Evolutionary conservation across 495 filamentous ascomycete genomes (phyloP).

Genomic region (Neohortaea acidophila): DNA sequence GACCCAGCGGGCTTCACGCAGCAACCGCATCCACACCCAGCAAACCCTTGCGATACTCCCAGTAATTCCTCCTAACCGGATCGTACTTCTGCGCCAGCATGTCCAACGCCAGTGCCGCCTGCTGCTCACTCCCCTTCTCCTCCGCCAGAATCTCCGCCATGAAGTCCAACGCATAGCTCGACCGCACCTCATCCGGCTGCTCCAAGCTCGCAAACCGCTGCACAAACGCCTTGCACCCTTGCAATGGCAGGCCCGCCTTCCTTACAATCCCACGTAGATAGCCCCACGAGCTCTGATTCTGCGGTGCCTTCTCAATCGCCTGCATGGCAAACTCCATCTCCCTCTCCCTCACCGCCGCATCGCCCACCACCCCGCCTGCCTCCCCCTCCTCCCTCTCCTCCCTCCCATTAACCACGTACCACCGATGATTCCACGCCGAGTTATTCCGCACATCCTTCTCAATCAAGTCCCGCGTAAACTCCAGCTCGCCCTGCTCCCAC

Average conservation of each 20-base stretch:
- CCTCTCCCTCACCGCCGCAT: constrained; percentile 48
- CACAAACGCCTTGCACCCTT: constrained; percentile 45
- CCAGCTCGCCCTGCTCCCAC: constrained; percentile 52
- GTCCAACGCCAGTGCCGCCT: constrained; percentile 48
- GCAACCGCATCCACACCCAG: constrained; percentile 22
- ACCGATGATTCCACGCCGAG: constrained; percentile 92
- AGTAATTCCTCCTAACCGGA: constrained; percentile 79
- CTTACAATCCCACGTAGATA: constrained; percentile 66
- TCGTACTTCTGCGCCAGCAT: constrained; percentile 76
- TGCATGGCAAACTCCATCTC: constrained; percentile 59
- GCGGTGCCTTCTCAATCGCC: constrained; percentile 63
- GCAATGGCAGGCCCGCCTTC: constrained; percentile 43
- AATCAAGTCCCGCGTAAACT: constrained; percentile 53
- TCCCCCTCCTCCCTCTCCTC: constrained; percentile 32
- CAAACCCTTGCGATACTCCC: constrained; percentile 56
- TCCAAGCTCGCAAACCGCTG: constrained; percentile 45
- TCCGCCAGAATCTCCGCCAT: constrained; percentile 67
- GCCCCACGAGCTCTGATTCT: constrained; percentile 88
- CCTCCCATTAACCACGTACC: constrained; percentile 69
- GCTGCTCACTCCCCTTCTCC: constrained; percentile 37
- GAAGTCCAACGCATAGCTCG: constrained; percentile 76
- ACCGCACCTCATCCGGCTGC: constrained; percentile 26
- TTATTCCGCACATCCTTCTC: constrained; percentile 79
- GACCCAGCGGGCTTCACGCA: too few relatives aligned
- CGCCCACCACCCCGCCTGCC: constrained; percentile 35